Evolutionary conservation across 176 grass and related monocot genomes (phyloP), one percentile per base, ranked within the genome.

Genomic region (Pontederia paniculata): DNA sequence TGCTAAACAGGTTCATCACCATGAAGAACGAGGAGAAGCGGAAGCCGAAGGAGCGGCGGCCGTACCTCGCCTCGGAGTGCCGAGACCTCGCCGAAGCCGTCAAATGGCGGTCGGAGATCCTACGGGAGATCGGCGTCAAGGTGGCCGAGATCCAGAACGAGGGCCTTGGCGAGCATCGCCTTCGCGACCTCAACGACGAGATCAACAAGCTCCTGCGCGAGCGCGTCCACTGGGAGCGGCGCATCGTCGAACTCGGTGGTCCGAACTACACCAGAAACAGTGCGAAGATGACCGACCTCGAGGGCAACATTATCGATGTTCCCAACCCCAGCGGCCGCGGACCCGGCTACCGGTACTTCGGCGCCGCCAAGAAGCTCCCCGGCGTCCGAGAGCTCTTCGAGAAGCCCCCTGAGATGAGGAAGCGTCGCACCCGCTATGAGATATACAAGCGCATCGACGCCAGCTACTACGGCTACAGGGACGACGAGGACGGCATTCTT

Each of bases 1-100:
- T 97, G 93, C 80, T 97, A 23, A 97, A 97, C 55, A 78, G 83
- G 62, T 97, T 84, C 80, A 86, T 98, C 77, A 76, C 83, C 71
- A 98, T 98, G 93, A 98, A 98, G 83, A 80, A 84, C 74, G 93
- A 98, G 61, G 93, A 98, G 75, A 98, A 88, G 80, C 77, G 86
- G 23, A 98, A 98, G 72, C 93, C 93, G 31, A 80, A 82, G 46
- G 93, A 98, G 74, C 93, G 93, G 17, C 83, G 86, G 43, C 93
- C 93, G 6, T 98, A 72, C 86, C 80, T 98, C 52, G 93, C 93
- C 44, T 79, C 86, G 37, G 86, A 98, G 77, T 98, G 93, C 75
- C 86, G 93, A 21, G 86, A 98, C 70, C 93, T 98, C 55, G 83
- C 86, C 23, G 93, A 98, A 11, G 93, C 93, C 42, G 77, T 91